These are phyloP conservation scores for Termitomyces sp. DNA, from an alignment of 1,284 basidiomycete species.

Conservation along the genomic window DNA sequence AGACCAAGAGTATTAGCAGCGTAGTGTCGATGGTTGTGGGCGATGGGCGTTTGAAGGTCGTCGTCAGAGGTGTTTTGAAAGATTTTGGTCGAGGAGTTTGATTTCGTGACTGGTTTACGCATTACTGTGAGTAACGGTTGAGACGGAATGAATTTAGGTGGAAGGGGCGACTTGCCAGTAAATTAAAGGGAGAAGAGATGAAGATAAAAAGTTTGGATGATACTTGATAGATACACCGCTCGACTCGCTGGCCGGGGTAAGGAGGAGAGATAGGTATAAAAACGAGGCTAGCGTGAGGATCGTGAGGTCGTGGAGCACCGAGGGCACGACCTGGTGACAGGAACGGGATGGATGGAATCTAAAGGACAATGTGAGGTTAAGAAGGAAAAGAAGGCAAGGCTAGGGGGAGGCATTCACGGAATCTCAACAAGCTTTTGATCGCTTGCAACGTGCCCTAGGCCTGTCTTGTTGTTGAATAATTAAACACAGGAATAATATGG, in stretches of 20 bases:
- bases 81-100: constrained; percentile 35
- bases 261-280: constrained; percentile 57
- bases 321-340: constrained; percentile 25
- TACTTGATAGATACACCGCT: constrained; percentile 31
- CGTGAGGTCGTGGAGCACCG: constrained; percentile 26
- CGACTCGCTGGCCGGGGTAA: constrained; percentile 17
- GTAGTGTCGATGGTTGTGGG: constrained; percentile 35
- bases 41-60: constrained; percentile 37
- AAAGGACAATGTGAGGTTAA: constrained; percentile 34
- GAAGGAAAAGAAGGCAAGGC: constrained; percentile 49
- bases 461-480: constrained; percentile 26
- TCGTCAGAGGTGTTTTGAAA: constrained; percentile 36
- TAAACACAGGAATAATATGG: neutral
- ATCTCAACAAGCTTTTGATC: constrained; percentile 49
- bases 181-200: constrained; percentile 48
- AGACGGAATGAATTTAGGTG: constrained; percentile 22
- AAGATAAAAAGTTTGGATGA: constrained; percentile 29
- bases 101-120: constrained; percentile 55
- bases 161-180: constrained; percentile 44
- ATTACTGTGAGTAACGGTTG: constrained; percentile 39
- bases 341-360: constrained; percentile 27
- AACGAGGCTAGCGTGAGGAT: constrained; percentile 48
- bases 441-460: constrained; percentile 66
- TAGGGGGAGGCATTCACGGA: constrained; percentile 52
- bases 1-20: constrained; percentile 35